These are phyloP conservation scores for Solanum clarkiae DNA, from an alignment of 257 asterid species.

Conservation along the genomic window DNA sequence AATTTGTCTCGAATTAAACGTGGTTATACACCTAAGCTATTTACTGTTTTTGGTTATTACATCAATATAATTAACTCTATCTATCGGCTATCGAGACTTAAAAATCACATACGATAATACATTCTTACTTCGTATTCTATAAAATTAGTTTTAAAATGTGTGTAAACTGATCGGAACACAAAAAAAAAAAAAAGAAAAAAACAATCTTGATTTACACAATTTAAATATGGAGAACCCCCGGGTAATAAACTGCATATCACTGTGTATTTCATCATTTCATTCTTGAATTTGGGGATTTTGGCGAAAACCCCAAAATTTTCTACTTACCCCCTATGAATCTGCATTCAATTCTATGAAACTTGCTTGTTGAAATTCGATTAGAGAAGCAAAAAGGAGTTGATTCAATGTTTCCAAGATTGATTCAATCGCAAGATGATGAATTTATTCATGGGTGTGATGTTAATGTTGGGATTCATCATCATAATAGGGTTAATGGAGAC, in stretches of 20 bases:
- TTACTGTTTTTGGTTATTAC: neutral
- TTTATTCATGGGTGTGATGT: neutral
- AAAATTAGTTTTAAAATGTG: neutral
- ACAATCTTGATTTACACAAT: neutral
- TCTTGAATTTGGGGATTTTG: neutral
- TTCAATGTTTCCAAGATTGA: conserved; percentile 48
- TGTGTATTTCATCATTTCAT: neutral
- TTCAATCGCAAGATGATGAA: conserved; percentile 27
- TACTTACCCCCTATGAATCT: neutral
- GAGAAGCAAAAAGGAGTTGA: neutral
- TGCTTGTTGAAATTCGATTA: neutral
- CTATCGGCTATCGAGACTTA: neutral
- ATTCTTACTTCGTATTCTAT: neutral
- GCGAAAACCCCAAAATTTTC: neutral
- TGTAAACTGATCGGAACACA: neutral
- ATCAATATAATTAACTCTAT: neutral
- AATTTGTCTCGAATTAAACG: neutral
- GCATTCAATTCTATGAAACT: neutral
- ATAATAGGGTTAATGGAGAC: conserved; percentile 18
- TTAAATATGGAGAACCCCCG: neutral
- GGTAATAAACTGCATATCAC: neutral
- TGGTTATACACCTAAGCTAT: neutral
- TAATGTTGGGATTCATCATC: conserved; percentile 1
- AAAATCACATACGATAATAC: neutral
- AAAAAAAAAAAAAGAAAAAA: neutral